Base-by-base conservation (phyloP, 352 stramenopile genomes). In the Phytophthora fragariae region DNA sequence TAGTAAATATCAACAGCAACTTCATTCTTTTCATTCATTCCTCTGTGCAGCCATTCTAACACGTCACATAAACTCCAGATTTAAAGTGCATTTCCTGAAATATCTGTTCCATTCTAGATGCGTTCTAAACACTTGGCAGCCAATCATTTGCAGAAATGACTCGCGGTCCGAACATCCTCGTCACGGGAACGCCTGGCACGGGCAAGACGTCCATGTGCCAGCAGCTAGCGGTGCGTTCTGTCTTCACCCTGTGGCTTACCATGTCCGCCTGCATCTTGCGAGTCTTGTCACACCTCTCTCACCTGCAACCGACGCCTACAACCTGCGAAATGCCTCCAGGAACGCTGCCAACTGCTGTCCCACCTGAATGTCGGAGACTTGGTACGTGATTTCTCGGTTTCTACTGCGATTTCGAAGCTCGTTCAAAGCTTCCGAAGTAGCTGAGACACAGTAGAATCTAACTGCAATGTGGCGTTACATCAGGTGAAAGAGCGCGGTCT, bases 171-270 rank as follows among this genome's bases (percentile, higher is more conserved):
- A 99, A 99, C 80, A 97, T 99, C 74, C 88, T 99, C 44, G 85
- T 99, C 31, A 99, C 97, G n/a, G 98, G 98, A 17, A 99, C 98
- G 47, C 98, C 98, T 14, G 97, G 97, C 53, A 98, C 93, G 62
- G 93, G 93, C 55, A 99, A 99, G 86, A 99, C 96, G 50, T 92
- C 89, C 50, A 98, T 97, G 72, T 97, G 92, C 70, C 90, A 97
- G 60, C 82, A 98, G 61, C 86, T 99, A 41, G 92, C 85, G 72
- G 88, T 95, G 57, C 61, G 85, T 82, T 57, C 11, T 15, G 2
- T 5, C 33, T 39, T 10, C 11, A 41, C 27, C 29, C 3, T 9
- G 11, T 57, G 33, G 3, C 47, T 10, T 11, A 59, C 49, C 59
- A 66, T 62, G 41, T 56, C 2, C 1, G 31, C 1, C 21, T 47